Evolutionary conservation across 2,329 filamentous ascomycete species (phyloP), one percentile per base, ranked within the genome.

Genomic region (Curvularia verruculosa): DNA sequence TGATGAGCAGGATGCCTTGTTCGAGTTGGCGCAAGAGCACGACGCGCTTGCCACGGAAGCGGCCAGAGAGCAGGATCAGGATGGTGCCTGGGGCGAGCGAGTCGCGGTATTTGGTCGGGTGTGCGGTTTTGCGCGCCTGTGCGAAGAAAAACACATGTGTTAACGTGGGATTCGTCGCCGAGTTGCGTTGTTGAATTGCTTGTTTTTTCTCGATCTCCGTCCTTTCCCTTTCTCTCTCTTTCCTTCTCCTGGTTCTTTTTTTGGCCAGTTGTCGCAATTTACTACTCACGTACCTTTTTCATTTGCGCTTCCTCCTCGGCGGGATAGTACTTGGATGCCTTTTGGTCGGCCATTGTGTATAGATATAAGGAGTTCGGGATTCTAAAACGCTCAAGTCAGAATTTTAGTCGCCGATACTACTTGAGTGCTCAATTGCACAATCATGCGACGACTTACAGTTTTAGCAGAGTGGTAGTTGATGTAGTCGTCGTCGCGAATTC

Each of bases 11-110:
- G 68, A 96, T 91, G 82, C 95, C 95, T 84, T 97, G 91, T 76
- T 90, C 86, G 78, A 98, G 92, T 81, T 89, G 87, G 87, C 97
- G 97, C 79, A 99, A 90, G 81, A 97, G 92, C 77, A 99, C 86
- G 76, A 98, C 95, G 80, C 95, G 95, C 91, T 98, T 98, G 86
- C 95, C 95, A 75, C 95, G 92, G 91, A 98, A 99, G 78, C 95
- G 94, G 77, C 95, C 95, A 79, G 95, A 94, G 79, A 99, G 92
- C 79, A 99, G 92, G 83, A 99, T 98, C 79, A 99, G 90, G 79
- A 99, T 87, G 77, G 93, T 91, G 77, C 95, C 95, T 77, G 95
- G 94, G 82, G 91, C 86, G 77, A 99, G 93, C 70, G 91, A 89
- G 78, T 90, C 84, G 80, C 95, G 92, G 76, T 92, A 89, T 82